A percentile compares a stretch with the other conserved stretches of the same genome.
Conservation (phyloP, 805 yeast species). For the Saccharomycopsis vini region DNA sequence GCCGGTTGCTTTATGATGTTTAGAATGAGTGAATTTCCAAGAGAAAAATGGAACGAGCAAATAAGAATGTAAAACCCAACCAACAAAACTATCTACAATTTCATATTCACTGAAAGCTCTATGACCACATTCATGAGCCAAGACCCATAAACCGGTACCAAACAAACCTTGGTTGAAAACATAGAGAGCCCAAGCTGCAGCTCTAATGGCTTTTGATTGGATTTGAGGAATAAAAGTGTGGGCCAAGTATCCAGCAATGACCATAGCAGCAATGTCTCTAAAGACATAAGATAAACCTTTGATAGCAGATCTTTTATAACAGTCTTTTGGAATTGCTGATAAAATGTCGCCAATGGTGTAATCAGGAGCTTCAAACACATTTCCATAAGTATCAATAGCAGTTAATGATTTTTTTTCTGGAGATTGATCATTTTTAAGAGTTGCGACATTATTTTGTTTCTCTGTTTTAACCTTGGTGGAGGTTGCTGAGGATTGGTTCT, state of each 20-base stretch:
- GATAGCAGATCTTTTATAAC: conserved; percentile 45
- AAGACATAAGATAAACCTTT: conserved; percentile 43
- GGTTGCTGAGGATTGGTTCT: too few relatives aligned
- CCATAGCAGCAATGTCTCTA: conserved; percentile 43
- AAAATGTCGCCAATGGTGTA: conserved; percentile 50
- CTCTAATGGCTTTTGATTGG: conserved; percentile 29
- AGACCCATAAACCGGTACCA: conserved; percentile 46
- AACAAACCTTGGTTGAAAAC: conserved; percentile 50
- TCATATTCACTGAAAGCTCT: conserved; percentile 72
- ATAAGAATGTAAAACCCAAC: conserved; percentile 76
- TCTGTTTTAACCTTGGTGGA: too few relatives aligned
- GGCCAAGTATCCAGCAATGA: conserved; percentile 35
- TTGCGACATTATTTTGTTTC: conserved; percentile 23
- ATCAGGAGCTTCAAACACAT: conserved; percentile 52
- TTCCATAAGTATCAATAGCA: conserved; percentile 46
- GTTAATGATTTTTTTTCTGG: conserved; percentile 20
- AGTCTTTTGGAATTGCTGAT: conserved; percentile 50
- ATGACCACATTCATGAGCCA: conserved; percentile 91
- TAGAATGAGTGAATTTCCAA: conserved; percentile 77
- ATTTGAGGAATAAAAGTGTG: conserved; percentile 37
- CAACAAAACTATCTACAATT: conserved; percentile 66
- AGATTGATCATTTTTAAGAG: conserved; percentile 19
- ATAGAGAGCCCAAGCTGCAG: conserved; percentile 51
- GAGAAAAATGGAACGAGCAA: conserved; percentile 79
- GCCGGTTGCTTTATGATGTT: conserved; percentile 88